Evolutionary conservation across 345 rosid genomes (phyloP).

Genomic region (Clausena lansium): DNA sequence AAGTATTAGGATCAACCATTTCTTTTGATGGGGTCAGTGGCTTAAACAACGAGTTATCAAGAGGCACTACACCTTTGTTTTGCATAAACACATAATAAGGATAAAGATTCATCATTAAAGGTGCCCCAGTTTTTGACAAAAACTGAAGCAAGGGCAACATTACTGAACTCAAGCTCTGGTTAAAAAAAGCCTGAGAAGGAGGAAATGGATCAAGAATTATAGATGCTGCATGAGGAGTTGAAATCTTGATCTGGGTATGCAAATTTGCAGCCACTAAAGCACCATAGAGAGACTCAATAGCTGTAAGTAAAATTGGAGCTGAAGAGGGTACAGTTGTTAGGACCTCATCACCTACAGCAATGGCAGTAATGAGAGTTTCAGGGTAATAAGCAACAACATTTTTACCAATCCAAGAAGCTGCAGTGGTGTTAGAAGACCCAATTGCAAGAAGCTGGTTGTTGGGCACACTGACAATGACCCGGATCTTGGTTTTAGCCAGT

Average conservation of each 20-base stretch:
- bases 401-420: slow-evolving; percentile 82
- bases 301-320: slow-evolving; percentile 75
- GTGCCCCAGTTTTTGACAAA: slow-evolving; percentile 74
- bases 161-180: slow-evolving; percentile 72
- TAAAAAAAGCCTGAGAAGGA: slow-evolving; percentile 93
- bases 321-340: slow-evolving; percentile 87
- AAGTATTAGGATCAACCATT: slow-evolving; percentile 96
- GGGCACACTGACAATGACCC: slow-evolving; percentile 82
- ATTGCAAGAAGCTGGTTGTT: slow-evolving; percentile 93
- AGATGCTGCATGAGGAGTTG: slow-evolving; percentile 92
- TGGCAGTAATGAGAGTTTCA: slow-evolving; percentile 59
- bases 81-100: slow-evolving; percentile 97
- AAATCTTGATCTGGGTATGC: slow-evolving; percentile 76
- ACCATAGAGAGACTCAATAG: slow-evolving; percentile 76
- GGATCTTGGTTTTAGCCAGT: slow-evolving; percentile 81
- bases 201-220: slow-evolving; percentile 79
- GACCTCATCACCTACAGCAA: slow-evolving; percentile 93
- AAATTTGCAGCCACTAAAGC: slow-evolving; percentile 93
- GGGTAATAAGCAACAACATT: slow-evolving; percentile 87
- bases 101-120: slow-evolving; percentile 95
- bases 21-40: slow-evolving; percentile 89
- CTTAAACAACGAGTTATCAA: slow-evolving; percentile 82
- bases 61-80: slow-evolving; percentile 93
- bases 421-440: slow-evolving; percentile 83
- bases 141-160: slow-evolving; percentile 77